Percentiles rank a stretch among this genome's conserved stretches.
Evolutionary conservation across 345 rosid species (phyloP).

Genomic region (Barbarea vulgaris): DNA sequence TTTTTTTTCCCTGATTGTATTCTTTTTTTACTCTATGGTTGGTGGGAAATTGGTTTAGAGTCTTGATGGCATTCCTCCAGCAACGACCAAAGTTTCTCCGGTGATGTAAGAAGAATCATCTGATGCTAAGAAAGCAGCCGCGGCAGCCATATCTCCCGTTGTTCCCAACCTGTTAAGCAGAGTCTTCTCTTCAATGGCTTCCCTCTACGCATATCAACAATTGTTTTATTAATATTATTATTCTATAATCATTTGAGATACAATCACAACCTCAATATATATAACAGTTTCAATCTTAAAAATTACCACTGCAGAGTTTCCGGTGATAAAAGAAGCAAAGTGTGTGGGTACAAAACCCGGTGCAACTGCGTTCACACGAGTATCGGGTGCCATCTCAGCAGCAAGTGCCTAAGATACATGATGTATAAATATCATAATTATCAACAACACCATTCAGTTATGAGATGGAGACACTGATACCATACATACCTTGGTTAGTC

Average conservation of each 20-base stretch:
- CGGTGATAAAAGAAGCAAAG: slow-evolving; percentile 64
- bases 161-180: slow-evolving; percentile 76
- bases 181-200: slow-evolving; percentile 52
- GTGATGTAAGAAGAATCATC: slow-evolving; percentile 79
- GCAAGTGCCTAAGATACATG: slow-evolving; percentile 71
- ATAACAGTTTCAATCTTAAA: background rate
- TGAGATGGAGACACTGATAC: slow-evolving; percentile 11
- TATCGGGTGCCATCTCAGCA: slow-evolving; percentile 74
- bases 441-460: background rate
- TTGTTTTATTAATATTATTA: background rate
- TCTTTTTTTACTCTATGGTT: background rate
- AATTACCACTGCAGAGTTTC: slow-evolving; percentile 53
- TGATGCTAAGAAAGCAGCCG: slow-evolving; percentile 75
- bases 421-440: background rate
- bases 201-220: slow-evolving; percentile 46
- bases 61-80: slow-evolving; percentile 80
- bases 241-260: background rate
- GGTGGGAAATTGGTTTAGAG: slow-evolving; percentile 42
- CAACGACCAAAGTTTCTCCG: slow-evolving; percentile 78
- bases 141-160: slow-evolving; percentile 76
- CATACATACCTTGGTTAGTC: slow-evolving; percentile 70
- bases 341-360: slow-evolving; percentile 94
- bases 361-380: slow-evolving; percentile 81
- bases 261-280: background rate
- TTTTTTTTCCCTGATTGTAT: background rate